Percentiles rank a stretch among this genome's conserved stretches.
Conservation (phyloP, 768 basidiomycete species). For the Rhizopogon vesiculosus region DNA sequence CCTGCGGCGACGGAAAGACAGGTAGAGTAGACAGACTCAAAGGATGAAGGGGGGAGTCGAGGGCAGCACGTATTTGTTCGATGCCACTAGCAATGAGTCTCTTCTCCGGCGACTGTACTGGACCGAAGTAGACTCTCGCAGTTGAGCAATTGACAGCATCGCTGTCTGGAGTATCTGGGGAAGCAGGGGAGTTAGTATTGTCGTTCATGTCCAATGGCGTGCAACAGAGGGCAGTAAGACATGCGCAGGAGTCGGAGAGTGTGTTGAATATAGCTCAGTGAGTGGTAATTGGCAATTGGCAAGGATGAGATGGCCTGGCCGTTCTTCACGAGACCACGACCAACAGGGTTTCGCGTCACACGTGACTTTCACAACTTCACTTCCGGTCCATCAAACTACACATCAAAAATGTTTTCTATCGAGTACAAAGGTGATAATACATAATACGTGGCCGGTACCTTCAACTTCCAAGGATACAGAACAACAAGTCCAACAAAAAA, state of each 20-base stretch:
- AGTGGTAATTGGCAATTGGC: neutral
- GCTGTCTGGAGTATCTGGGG: slow-evolving; percentile 31
- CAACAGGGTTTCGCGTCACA: slow-evolving; percentile 25
- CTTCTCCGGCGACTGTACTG: slow-evolving; percentile 50
- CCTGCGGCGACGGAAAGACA: slow-evolving; percentile 11
- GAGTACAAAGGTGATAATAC: neutral
- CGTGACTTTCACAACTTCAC: slow-evolving; percentile 16
- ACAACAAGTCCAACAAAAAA: neutral
- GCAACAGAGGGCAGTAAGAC: neutral
- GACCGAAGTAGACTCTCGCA: slow-evolving; percentile 46
- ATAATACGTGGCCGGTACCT: neutral
- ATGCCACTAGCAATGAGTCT: slow-evolving; percentile 30
- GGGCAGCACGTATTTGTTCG: slow-evolving; percentile 21
- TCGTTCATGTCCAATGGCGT: slow-evolving; percentile 3
- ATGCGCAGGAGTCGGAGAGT: neutral
- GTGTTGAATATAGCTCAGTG: neutral
- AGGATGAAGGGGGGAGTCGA: slow-evolving; percentile 37
- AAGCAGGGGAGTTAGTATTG: slow-evolving; percentile 20
- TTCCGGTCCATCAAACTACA: neutral
- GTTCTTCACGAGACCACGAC: slow-evolving; percentile 3
- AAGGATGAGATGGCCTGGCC: neutral
- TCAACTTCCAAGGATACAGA: neutral
- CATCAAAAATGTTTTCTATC: neutral
- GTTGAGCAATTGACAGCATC: slow-evolving; percentile 39
- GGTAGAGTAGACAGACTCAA: slow-evolving; percentile 44